These are phyloP conservation scores for Dipodascus albidus DNA, from an alignment of 805 yeast species.

Conservation along the genomic window DNA sequence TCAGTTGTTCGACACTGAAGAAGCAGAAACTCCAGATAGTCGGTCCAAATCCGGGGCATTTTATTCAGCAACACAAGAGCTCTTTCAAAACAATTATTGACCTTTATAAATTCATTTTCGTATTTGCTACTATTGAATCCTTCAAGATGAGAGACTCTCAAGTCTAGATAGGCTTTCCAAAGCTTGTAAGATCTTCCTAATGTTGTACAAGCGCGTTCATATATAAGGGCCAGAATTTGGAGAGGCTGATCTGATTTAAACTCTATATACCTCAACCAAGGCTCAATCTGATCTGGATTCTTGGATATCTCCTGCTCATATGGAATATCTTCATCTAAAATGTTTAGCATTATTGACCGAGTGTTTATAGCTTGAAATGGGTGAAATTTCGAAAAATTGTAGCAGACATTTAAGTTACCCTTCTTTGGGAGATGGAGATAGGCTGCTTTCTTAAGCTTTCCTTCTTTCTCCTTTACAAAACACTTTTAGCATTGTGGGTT, in stretches of 20 bases:
- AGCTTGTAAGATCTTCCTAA: constrained; percentile 38
- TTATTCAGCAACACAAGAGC: constrained; percentile 33
- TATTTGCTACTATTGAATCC: constrained; percentile 20
- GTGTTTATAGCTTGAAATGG: background rate
- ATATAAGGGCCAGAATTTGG: constrained; percentile 28
- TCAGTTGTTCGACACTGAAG: constrained; percentile 26
- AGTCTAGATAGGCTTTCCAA: constrained; percentile 41
- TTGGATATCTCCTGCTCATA: constrained; percentile 35
- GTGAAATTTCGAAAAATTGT: background rate
- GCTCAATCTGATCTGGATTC: constrained; percentile 25
- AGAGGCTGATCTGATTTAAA: constrained; percentile 20
- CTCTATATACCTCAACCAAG: constrained; percentile 32
- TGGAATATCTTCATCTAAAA: constrained; percentile 17
- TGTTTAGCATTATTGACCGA: constrained; percentile 5
- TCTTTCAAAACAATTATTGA: constrained; percentile 36
- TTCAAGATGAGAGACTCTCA: constrained; percentile 26
- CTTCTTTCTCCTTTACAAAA: background rate
- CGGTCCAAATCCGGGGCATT: constrained; percentile 42
- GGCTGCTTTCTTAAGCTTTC: background rate
- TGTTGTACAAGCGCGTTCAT: constrained; percentile 38
- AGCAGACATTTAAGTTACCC: background rate
- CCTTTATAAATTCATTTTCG: constrained; percentile 24
- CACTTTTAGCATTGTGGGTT: background rate
- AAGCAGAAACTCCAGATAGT: constrained; percentile 35
- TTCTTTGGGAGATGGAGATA: background rate